Percentiles rank a stretch among this genome's conserved stretches.
phyloP scores from a whole-genome alignment of 805 yeast species.

The Candida fluviatilis region DNA sequence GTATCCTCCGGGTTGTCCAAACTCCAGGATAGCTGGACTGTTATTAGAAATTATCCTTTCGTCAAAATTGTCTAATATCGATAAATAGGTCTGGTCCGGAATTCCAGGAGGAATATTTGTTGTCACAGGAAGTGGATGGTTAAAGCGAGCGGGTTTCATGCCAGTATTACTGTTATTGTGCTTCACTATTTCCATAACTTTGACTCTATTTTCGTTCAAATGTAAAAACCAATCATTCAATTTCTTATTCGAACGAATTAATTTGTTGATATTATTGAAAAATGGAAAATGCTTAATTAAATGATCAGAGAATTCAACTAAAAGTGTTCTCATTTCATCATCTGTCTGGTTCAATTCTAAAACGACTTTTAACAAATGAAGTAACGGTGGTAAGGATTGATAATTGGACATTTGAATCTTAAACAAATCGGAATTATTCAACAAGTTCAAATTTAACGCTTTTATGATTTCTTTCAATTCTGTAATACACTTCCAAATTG shows the following conservation, averaged over 20 bases:
- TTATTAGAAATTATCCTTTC: background rate
- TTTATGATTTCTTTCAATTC: constrained; percentile 10
- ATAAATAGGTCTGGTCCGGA: background rate
- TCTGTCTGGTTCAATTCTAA: constrained; percentile 17
- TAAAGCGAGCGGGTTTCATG: background rate
- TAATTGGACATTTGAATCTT: constrained; percentile 26
- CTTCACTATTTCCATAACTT: background rate
- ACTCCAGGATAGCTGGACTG: background rate
- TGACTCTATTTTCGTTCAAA: constrained; percentile 8
- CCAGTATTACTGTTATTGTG: background rate
- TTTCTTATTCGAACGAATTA: constrained; percentile 18
- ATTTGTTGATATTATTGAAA: constrained; percentile 23
- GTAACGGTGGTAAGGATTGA: constrained; percentile 27
- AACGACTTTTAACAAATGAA: constrained; percentile 26
- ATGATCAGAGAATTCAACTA: constrained; percentile 17
- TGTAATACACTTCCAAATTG: constrained; percentile 6
- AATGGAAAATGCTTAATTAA: constrained; percentile 22
- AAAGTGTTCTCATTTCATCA: constrained; percentile 6
- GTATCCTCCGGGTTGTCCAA: background rate
- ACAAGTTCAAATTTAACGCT: constrained; percentile 6
- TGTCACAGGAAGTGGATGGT: background rate
- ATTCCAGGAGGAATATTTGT: background rate
- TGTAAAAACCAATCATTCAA: constrained; percentile 24
- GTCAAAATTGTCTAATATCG: constrained; percentile 1
- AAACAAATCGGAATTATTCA: constrained; percentile 9